Percentiles rank a stretch among this genome's conserved stretches.
phyloP scores from a whole-genome alignment of 2,329 filamentous ascomycete species.

The Cercospora zeina region DNA sequence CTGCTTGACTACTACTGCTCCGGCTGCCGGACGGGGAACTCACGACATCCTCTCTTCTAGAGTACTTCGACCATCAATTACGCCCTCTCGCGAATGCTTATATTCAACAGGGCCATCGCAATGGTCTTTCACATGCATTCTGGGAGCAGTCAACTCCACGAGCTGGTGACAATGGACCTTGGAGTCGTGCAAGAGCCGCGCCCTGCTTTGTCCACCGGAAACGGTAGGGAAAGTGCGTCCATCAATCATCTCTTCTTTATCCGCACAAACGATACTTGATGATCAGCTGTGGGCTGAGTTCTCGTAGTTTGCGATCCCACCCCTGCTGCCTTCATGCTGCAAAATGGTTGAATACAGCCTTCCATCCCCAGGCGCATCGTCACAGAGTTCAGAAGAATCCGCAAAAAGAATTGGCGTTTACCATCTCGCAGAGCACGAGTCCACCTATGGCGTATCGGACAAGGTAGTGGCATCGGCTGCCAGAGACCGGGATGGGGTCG shows the following conservation, averaged over 20 bases:
- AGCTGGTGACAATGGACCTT: neutral
- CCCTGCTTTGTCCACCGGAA: neutral
- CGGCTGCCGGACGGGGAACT: neutral
- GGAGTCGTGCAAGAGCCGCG: neutral
- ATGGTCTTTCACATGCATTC: too few species aligned
- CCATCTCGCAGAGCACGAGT: neutral
- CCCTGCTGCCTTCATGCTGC: neutral
- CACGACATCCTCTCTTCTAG: neutral
- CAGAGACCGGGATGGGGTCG: neutral
- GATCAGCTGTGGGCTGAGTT: neutral
- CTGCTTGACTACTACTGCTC: neutral
- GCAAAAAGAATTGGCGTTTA: neutral
- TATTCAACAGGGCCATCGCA: too few species aligned
- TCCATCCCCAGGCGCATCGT: neutral
- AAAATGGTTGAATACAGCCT: conserved; percentile 3
- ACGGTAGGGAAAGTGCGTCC: neutral
- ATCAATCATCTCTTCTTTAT: conserved; percentile 2
- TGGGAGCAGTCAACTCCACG: neutral
- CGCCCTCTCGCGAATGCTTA: too few species aligned
- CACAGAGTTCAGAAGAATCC: neutral
- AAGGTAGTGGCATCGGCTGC: neutral
- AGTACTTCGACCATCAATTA: too few species aligned
- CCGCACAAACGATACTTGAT: neutral
- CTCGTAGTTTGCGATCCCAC: neutral
- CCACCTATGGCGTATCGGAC: conserved; percentile 4